Conservation (phyloP, 179 eudicot species). For the Drosera spatulata region DNA sequence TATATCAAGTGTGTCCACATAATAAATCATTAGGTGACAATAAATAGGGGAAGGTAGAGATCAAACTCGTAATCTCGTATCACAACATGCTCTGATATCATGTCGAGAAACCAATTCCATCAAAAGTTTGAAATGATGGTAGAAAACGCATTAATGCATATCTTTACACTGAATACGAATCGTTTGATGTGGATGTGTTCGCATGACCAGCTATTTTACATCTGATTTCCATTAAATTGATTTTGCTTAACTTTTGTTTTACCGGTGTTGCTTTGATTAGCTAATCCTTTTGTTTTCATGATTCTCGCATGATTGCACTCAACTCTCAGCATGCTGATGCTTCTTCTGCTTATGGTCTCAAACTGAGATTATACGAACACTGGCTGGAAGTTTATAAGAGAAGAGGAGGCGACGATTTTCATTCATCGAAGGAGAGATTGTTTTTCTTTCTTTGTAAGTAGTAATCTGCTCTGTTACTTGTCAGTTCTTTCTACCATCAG, state of each 20-base stretch:
- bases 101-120: too few species aligned
- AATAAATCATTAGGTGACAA: too few species aligned
- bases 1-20: too few species aligned
- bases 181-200: too few species aligned
- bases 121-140: too few species aligned
- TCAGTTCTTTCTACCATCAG: neutral
- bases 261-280: neutral
- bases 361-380: constrained; percentile 54
- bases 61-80: too few species aligned
- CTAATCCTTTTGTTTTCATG: neutral
- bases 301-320: constrained; percentile 11
- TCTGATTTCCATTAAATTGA: too few species aligned
- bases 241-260: neutral
- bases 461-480: constrained; percentile 2
- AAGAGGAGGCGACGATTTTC: constrained; percentile 51
- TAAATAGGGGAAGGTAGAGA: too few species aligned
- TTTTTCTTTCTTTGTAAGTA: constrained; percentile 91
- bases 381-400: constrained; percentile 62
- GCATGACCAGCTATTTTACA: too few species aligned
- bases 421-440: constrained; percentile 61
- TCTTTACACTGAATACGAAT: too few species aligned
- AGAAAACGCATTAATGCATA: too few species aligned
- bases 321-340: constrained; percentile 40
- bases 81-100: too few species aligned
- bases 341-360: constrained; percentile 38